These are phyloP conservation scores for Cardiospermum halicacabum DNA, from an alignment of 345 rosid species.

Conservation along the genomic window DNA sequence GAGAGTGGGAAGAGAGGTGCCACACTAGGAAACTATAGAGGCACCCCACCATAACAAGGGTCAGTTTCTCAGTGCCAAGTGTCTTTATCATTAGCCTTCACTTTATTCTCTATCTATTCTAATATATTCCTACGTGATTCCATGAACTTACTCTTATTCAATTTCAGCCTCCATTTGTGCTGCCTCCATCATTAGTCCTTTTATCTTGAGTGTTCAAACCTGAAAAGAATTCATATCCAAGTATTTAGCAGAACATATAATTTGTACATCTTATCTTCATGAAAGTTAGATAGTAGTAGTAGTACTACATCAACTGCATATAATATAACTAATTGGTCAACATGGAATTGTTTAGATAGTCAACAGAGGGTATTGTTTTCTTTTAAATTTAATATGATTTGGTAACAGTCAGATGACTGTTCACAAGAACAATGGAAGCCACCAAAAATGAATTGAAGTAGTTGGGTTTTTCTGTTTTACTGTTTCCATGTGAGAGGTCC, in stretches of 20 bases:
- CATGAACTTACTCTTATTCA: constrained; percentile 6
- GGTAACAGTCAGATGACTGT: too few relatives aligned
- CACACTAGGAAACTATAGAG: constrained; percentile 15
- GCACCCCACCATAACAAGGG: constrained; percentile 14
- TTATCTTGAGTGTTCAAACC: background rate
- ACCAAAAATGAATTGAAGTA: background rate
- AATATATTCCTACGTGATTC: constrained; percentile 1
- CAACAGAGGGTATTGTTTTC: too few relatives aligned
- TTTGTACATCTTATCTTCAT: background rate
- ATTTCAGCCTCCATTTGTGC: constrained; percentile 26
- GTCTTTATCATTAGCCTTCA: constrained; percentile 19
- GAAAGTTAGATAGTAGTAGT: constrained; percentile 7
- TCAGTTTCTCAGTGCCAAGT: constrained; percentile 17
- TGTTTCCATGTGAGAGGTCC: background rate
- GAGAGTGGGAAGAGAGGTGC: constrained; percentile 9
- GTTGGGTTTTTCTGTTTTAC: background rate
- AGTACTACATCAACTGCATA: background rate
- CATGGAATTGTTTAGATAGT: background rate
- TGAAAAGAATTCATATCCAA: background rate
- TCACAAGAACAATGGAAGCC: background rate
- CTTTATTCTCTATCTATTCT: background rate
- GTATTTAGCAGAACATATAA: background rate
- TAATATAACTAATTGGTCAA: background rate
- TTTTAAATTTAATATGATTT: too few relatives aligned
- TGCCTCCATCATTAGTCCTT: constrained; percentile 13